Base-by-base conservation (phyloP, 2,329 filamentous ascomycete genomes). In the Malbranchea cinnamomea region DNA sequence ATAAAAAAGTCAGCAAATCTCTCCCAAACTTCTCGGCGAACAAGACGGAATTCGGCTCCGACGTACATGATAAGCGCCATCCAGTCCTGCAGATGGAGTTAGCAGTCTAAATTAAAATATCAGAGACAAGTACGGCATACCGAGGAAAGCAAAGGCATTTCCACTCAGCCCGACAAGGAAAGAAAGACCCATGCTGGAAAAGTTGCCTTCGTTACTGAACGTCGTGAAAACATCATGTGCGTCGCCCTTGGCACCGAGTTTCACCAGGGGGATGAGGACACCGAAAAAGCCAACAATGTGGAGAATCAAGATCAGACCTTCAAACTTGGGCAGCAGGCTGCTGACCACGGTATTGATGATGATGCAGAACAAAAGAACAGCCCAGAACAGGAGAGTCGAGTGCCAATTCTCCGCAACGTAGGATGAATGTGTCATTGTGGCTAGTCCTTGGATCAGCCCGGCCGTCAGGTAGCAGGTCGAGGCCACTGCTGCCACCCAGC, bases 311-410 rank as follows among this genome's bases (percentile, higher is more conserved):
- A 68, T 56, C 4, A 63, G 28, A 1, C 57, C 59, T 42, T 71
- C 67, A 23, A 72, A 53, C 27, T 60, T 55, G 14, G 68, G 60
- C 11, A 71, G 50, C 2, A 52, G 35, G 22, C 41, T 47, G 9
- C 47, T 60, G 10, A 65, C 48, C 5, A 62, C 52, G 0, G 62
- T 65, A 43, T 70, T 69, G 51, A 70, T 54, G 17, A 65, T 43
- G 8, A 67, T 54, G 6, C 57, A 59, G 12, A 65, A 51, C 3
- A 55, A 35, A 2, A 63, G 52, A 20, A 66, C 54, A 6, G 55
- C 60, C 44, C 63, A 67, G 14, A 63, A 55, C 0, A 69, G 40
- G 3, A 70, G 45, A 0, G 63, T 65, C 4, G 57, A 62, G 23
- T 51, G 48, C 46, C 47, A 51, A 20, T 37, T 25, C 18, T 44